Conservation (phyloP, 2,329 filamentous ascomycete species). For the Stagonosporopsis vannaccii region DNA sequence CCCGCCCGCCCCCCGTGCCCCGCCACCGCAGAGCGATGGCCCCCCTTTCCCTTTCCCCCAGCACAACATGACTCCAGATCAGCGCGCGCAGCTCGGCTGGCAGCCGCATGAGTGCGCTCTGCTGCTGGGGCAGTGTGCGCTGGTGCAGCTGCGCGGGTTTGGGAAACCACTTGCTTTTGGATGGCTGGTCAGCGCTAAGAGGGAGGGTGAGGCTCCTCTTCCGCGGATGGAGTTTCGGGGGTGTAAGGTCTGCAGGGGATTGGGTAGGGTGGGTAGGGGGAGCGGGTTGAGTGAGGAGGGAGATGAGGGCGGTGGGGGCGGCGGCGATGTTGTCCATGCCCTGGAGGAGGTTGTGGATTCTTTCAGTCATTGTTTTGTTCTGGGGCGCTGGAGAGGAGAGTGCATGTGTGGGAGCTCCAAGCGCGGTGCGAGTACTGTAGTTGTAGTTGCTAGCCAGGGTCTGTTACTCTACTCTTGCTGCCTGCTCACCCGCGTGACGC, state of each 20-base stretch:
- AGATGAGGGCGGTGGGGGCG: background rate
- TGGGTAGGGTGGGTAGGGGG: background rate
- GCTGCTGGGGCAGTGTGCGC: background rate
- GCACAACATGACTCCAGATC: conserved; percentile 3
- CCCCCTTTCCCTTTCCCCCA: background rate
- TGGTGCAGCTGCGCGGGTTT: background rate
- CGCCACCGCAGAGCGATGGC: background rate
- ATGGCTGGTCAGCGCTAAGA: background rate
- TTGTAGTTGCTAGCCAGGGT: too few species aligned
- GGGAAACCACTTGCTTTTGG: background rate
- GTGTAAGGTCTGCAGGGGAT: background rate
- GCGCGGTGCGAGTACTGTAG: background rate
- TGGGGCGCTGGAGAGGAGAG: background rate
- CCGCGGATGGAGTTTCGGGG: background rate
- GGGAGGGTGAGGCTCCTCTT: conserved; percentile 4
- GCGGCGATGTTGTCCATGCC: conserved; percentile 4
- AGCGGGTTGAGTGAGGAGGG: background rate
- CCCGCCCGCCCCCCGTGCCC: background rate
- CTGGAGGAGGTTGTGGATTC: conserved; percentile 1
- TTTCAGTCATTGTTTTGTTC: background rate
- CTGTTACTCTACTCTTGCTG: too few species aligned
- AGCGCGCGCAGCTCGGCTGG: conserved; percentile 2
- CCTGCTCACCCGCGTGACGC: background rate
- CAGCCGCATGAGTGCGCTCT: background rate
- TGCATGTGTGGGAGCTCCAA: background rate